Percentiles rank a stretch among this genome's conserved stretches.
Evolutionary conservation across 345 rosid genomes (phyloP).

Genomic region (Tarenaya hassleriana): DNA sequence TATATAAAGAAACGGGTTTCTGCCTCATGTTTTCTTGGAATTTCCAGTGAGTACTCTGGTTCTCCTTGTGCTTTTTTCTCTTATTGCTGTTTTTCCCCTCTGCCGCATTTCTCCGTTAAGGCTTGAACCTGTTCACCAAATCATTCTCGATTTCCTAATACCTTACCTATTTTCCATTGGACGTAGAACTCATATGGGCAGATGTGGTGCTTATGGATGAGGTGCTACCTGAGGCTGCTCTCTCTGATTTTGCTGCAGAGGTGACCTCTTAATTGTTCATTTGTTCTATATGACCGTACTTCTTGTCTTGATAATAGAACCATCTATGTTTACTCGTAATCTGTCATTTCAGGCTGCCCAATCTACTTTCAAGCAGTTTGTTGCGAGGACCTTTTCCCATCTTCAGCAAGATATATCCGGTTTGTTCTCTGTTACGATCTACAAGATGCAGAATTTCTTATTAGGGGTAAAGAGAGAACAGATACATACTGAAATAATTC

Average conservation of each 20-base stretch:
- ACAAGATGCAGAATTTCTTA: slow-evolving; percentile 10
- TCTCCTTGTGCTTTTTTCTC: slow-evolving; percentile 18
- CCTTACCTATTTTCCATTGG: slow-evolving; percentile 22
- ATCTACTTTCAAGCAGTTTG: slow-evolving; percentile 57
- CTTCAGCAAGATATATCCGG: slow-evolving; percentile 84
- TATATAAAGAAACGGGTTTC: slow-evolving; percentile 51
- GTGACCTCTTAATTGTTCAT: slow-evolving; percentile 30
- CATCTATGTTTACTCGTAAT: slow-evolving; percentile 26
- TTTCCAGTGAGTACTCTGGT: slow-evolving; percentile 51
- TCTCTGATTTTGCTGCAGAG: slow-evolving; percentile 67
- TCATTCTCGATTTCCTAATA: slow-evolving; percentile 8
- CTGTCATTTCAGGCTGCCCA: slow-evolving; percentile 69
- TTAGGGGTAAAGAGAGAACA: slow-evolving; percentile 15
- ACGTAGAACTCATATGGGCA: slow-evolving; percentile 75
- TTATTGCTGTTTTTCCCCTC: slow-evolving; percentile 2
- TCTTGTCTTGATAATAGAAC: slow-evolving; percentile 15
- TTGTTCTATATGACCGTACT: slow-evolving; percentile 10
- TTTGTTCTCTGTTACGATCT: slow-evolving; percentile 28
- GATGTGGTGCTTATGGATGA: slow-evolving; percentile 85
- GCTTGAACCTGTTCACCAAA: slow-evolving; percentile 3
- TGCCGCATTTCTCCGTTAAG: slow-evolving; percentile 11
- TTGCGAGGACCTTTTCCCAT: slow-evolving; percentile 53
- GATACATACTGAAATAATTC: slow-evolving; percentile 14
- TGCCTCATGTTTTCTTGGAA: slow-evolving; percentile 46
- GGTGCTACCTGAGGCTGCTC: slow-evolving; percentile 67